phyloP scores from a whole-genome alignment of 345 rosid species.

The Boechera retrofracta region DNA sequence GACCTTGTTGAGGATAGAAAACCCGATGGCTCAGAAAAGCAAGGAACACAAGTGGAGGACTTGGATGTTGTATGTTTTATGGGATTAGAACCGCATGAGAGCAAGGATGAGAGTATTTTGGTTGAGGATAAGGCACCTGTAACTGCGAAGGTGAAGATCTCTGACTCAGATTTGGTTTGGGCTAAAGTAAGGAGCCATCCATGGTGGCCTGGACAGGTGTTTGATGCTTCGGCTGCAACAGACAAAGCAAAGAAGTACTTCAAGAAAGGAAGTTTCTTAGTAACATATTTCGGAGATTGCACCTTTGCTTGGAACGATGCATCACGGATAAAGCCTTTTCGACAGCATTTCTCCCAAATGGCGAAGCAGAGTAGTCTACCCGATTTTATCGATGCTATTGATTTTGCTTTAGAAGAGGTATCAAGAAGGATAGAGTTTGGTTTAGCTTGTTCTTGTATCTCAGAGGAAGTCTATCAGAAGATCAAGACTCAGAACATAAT shows the following conservation, averaged over 20 bases:
- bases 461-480: constrained; percentile 54
- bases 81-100: constrained; percentile 36
- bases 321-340: constrained; percentile 67
- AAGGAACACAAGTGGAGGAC: constrained; percentile 37
- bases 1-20: constrained; percentile 24
- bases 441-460: constrained; percentile 73
- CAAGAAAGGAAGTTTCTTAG: constrained; percentile 58
- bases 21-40: constrained; percentile 29
- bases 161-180: constrained; percentile 78
- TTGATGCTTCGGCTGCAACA: constrained; percentile 62
- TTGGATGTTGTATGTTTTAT: constrained; percentile 4
- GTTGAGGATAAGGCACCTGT: constrained; percentile 17
- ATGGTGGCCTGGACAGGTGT: constrained; percentile 93
- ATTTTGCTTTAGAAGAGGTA: constrained; percentile 73
- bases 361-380: constrained; percentile 61
- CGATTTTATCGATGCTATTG: constrained; percentile 61
- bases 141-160: constrained; percentile 32
- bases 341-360: constrained; percentile 59
- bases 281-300: constrained; percentile 78
- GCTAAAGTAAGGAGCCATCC: constrained; percentile 90
- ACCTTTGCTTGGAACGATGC: constrained; percentile 77
- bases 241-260: constrained; percentile 63
- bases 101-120: constrained; percentile 7
- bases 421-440: constrained; percentile 75
- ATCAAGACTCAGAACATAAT: constrained; percentile 60